Conservation (phyloP, 495 filamentous ascomycete genomes). For the Astrocystis sublimbata region DNA sequence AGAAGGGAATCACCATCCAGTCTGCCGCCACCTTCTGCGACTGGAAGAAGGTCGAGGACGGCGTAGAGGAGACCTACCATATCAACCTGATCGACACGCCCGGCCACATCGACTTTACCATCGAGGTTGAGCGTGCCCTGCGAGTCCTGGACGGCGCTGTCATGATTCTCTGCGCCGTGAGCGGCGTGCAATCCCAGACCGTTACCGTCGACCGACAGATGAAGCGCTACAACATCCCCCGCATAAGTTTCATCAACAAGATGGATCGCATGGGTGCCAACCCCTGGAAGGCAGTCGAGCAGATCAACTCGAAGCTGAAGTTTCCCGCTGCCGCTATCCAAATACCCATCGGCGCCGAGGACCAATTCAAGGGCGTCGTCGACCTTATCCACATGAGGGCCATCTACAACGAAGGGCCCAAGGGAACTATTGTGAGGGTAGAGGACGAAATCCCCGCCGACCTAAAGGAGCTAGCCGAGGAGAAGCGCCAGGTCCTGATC, state of each 20-base stretch:
- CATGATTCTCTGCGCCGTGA: constrained; percentile 98
- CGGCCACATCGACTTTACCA: constrained; percentile 99
- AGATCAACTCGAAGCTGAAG: constrained; percentile 94
- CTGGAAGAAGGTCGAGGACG: constrained; percentile 80
- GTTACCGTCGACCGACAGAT: constrained; percentile 99
- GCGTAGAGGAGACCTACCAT: constrained; percentile 87
- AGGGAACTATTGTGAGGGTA: constrained; percentile 68
- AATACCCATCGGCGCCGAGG: constrained; percentile 91
- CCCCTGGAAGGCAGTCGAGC: constrained; percentile 95
- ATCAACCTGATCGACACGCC: constrained; percentile 99
- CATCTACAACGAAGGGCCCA: constrained; percentile 83
- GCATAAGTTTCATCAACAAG: constrained; percentile 98
- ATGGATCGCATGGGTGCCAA: constrained; percentile 99
- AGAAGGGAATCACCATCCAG: constrained; percentile 99
- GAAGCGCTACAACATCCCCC: constrained; percentile 94
- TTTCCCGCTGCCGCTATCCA: constrained; percentile 92
- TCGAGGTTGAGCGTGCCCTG: constrained; percentile 96
- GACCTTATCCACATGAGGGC: constrained; percentile 91
- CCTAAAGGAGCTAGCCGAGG: constrained; percentile 68
- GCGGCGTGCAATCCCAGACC: constrained; percentile 95
- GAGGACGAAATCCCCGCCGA: constrained; percentile 80
- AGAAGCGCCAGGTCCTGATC: constrained; percentile 81
- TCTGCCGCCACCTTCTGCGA: constrained; percentile 97
- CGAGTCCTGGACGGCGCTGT: constrained; percentile 95
- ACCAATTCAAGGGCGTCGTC: constrained; percentile 91